Conservation (phyloP, 2,329 filamentous ascomycete genomes). For the Rugonectria rugulosa region DNA sequence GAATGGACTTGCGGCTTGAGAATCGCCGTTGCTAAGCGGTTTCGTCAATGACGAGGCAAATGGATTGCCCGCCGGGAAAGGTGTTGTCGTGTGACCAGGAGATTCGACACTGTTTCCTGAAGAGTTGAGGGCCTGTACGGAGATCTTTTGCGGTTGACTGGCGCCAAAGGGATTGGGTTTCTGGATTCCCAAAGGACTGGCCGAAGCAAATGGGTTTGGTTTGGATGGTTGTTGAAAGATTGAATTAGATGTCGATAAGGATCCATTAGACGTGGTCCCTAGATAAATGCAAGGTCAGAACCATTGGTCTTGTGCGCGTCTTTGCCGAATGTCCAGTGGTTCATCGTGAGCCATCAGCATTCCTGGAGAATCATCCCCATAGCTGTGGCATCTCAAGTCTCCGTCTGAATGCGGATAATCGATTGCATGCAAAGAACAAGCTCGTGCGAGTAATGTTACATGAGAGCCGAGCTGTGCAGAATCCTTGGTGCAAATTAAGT, state of each 20-base stretch:
- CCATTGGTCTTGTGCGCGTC: constrained; percentile 35
- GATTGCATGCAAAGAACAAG: constrained; percentile 30
- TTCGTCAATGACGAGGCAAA: constrained; percentile 27
- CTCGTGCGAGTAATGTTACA: constrained; percentile 17
- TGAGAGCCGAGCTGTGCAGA: constrained; percentile 29
- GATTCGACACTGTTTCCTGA: no score
- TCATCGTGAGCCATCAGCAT: constrained; percentile 35
- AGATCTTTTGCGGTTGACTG: constrained; percentile 7
- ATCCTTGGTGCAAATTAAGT: constrained; percentile 35
- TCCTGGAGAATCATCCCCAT: constrained; percentile 24
- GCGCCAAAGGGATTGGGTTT: constrained; percentile 34
- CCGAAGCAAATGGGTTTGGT: constrained; percentile 35
- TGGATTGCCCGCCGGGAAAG: no score
- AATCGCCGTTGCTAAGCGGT: not conserved
- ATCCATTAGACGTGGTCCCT: constrained; percentile 38
- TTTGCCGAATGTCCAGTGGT: constrained; percentile 41
- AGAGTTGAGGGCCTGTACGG: not conserved
- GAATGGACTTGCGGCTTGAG: constrained; percentile 23
- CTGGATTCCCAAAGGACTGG: constrained; percentile 7
- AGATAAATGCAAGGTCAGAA: constrained; percentile 40
- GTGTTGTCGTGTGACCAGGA: no score
- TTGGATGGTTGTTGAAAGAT: constrained; percentile 28
- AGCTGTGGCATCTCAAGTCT: constrained; percentile 36
- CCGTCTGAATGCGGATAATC: constrained; percentile 36
- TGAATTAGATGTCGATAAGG: constrained; percentile 19